Evolutionary conservation across 78 protist genomes (phyloP).

Genomic region (Guillardia theta): DNA sequence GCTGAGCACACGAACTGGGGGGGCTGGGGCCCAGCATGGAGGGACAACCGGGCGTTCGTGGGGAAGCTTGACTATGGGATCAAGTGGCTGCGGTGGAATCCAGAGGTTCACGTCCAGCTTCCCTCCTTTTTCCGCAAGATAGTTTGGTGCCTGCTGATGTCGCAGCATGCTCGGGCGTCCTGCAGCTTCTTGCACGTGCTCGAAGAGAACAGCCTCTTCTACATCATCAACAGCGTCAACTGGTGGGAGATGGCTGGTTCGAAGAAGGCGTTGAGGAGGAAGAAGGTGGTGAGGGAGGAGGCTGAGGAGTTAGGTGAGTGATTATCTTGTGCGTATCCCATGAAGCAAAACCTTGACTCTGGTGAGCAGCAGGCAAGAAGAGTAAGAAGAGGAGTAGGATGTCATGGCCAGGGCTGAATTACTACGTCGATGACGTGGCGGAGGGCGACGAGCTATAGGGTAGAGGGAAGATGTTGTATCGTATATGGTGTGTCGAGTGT

Average conservation of each 20-base stretch:
- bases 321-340: not conserved
- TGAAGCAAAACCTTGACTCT: not conserved
- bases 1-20: not conserved
- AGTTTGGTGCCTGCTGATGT: not conserved
- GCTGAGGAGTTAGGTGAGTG: not conserved
- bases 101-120: not conserved
- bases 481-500: too few relatives aligned
- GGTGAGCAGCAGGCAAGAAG: not conserved
- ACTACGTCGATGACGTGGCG: too few relatives aligned
- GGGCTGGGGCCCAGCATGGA: conserved; percentile 44
- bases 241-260: not conserved
- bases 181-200: not conserved
- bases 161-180: not conserved
- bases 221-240: not conserved
- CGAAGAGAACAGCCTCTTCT: not conserved
- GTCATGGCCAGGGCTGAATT: not conserved
- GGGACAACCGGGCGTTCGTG: conserved; percentile 42
- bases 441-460: too few relatives aligned
- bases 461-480: too few relatives aligned
- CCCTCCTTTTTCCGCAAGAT: not conserved
- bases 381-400: not conserved
- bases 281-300: not conserved
- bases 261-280: too few relatives aligned
- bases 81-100: conserved; percentile 45
- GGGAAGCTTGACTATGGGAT: conserved; percentile 28